Conservation (phyloP, 2,329 filamentous ascomycete species). For the Paecilomyces sp. region DNA sequence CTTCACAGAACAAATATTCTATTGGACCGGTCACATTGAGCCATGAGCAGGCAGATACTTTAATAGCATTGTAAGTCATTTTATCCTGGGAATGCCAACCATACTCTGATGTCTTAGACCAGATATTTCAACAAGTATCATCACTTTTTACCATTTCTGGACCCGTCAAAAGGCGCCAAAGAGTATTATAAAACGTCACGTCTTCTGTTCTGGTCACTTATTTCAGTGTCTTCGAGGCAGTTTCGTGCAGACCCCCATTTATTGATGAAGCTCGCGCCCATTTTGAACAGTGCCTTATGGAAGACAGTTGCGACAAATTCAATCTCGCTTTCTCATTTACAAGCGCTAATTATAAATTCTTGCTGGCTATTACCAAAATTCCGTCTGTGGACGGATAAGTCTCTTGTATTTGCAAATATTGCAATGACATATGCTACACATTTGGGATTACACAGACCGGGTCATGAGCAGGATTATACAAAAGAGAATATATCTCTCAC, state of each 20-base stretch:
- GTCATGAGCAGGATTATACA: slow-evolving; percentile 2
- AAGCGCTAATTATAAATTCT: neutral
- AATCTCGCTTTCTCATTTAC: slow-evolving; percentile 1
- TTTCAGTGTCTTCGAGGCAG: neutral
- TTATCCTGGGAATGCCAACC: neutral
- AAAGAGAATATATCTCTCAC: neutral
- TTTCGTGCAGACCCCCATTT: neutral
- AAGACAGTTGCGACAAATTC: neutral
- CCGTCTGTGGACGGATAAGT: slow-evolving; percentile 2
- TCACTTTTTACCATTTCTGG: slow-evolving; percentile 1
- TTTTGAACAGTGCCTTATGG: neutral
- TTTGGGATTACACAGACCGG: slow-evolving; percentile 1
- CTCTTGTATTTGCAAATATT: neutral
- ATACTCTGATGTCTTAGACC: neutral
- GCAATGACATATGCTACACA: slow-evolving; percentile 1
- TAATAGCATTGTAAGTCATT: neutral
- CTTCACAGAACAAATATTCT: neutral
- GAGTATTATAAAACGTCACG: slow-evolving; percentile 1
- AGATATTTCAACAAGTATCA: slow-evolving; percentile 2
- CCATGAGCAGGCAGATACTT: neutral
- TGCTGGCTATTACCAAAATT: slow-evolving; percentile 2
- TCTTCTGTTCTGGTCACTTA: slow-evolving; percentile 2
- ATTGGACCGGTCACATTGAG: slow-evolving; percentile 1
- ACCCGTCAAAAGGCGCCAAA: neutral
- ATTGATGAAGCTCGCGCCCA: neutral